Conservation (phyloP, 495 filamentous ascomycete genomes). For the Umbilicaria muhlenbergii region DNA sequence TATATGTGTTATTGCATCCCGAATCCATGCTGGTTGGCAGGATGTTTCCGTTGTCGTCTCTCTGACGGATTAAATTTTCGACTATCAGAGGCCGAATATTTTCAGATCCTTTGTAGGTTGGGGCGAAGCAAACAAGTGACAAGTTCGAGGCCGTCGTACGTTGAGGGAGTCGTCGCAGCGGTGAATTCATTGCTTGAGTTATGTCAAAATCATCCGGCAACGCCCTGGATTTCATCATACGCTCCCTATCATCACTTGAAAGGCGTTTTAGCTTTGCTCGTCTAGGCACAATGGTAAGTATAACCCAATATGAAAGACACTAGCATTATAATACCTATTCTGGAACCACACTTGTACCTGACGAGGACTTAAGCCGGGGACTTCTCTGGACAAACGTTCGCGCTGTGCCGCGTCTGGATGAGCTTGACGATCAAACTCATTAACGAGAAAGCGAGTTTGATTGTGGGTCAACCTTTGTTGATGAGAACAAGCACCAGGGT, state of each 20-base stretch:
- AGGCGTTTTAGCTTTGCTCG: conserved; percentile 91
- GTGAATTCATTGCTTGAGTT: conserved; percentile 76
- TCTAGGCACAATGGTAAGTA: conserved; percentile 32
- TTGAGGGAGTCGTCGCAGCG: conserved; percentile 11
- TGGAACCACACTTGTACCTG: conserved; percentile 99
- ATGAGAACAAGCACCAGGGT: neutral
- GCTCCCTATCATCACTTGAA: conserved; percentile 81
- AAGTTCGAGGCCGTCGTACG: too few species aligned
- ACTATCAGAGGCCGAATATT: too few species aligned
- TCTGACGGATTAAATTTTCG: conserved; percentile 15
- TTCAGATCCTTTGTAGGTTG: too few species aligned
- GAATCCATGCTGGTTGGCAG: too few species aligned
- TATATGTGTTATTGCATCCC: too few species aligned
- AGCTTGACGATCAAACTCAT: conserved; percentile 88
- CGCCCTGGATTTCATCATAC: conserved; percentile 85
- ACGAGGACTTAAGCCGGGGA: conserved; percentile 80
- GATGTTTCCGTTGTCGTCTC: too few species aligned
- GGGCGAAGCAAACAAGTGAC: too few species aligned
- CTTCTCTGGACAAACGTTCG: conserved; percentile 78
- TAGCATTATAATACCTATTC: conserved; percentile 55
- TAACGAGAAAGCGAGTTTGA: conserved; percentile 94
- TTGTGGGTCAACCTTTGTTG: conserved; percentile 72
- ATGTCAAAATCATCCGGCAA: conserved; percentile 89
- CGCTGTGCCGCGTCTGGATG: conserved; percentile 91
- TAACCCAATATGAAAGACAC: neutral